Conservation (phyloP, 192 early-diverging fungal genomes). For the Haplosporangium gracile region DNA sequence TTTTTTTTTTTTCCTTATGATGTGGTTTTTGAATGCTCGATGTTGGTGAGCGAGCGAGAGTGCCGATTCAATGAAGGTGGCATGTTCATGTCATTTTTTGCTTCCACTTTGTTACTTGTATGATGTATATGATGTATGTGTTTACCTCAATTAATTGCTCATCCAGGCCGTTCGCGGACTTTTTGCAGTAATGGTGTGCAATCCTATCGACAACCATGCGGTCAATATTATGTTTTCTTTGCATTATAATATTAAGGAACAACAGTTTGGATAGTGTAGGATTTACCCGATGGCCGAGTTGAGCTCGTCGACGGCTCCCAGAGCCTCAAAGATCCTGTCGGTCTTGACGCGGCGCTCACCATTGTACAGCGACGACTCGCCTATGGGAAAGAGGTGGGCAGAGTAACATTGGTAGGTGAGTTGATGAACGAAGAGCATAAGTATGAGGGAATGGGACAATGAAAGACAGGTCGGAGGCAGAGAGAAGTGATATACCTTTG, state of each 20-base stretch:
- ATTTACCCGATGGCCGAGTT: conserved; percentile 60
- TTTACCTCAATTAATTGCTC: conserved; percentile 56
- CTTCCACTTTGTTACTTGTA: no score
- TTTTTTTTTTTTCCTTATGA: background rate
- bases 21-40: background rate
- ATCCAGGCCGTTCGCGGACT: conserved; percentile 51
- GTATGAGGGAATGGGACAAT: background rate
- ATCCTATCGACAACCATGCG: conserved; percentile 36
- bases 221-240: background rate
- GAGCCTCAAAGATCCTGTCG: conserved; percentile 91
- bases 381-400: conserved; percentile 42
- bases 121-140: no score
- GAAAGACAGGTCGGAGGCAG: background rate
- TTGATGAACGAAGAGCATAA: background rate
- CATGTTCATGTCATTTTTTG: background rate
- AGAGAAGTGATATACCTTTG: conserved; percentile 59
- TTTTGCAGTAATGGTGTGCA: conserved; percentile 60
- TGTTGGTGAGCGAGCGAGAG: background rate
- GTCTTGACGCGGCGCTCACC: conserved; percentile 92
- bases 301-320: conserved; percentile 70
- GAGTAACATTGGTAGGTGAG: no score
- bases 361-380: conserved; percentile 88
- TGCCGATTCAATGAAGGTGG: background rate
- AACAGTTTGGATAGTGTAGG: background rate
- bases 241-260: background rate